Conservation (phyloP, 495 filamentous ascomycete genomes). For the Coniosporium apollinis region DNA sequence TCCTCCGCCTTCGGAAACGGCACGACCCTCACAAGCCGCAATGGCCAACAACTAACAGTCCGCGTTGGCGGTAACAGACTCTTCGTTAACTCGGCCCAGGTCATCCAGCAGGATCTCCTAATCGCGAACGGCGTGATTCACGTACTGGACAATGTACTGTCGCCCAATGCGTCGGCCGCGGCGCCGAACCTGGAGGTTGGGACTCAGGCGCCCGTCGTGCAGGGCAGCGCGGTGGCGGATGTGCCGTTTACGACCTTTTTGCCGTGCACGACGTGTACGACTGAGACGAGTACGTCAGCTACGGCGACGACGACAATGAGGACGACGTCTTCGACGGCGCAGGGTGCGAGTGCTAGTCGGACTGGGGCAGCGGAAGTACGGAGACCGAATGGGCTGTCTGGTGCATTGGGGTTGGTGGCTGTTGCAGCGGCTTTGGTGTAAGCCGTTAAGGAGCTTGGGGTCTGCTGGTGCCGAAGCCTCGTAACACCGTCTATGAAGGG, state of each 20-base stretch:
- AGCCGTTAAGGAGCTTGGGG: no score
- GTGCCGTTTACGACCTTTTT: background rate
- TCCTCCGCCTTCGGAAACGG: background rate
- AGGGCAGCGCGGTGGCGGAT: background rate
- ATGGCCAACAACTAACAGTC: background rate
- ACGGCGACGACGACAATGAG: background rate
- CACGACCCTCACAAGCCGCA: background rate
- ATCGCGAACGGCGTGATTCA: constrained; percentile 13
- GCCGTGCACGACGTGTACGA: background rate
- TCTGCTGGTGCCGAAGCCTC: no score
- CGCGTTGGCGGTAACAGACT: background rate
- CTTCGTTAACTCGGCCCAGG: constrained; percentile 10
- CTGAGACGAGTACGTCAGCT: background rate
- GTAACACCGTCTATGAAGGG: no score
- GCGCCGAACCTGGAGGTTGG: background rate
- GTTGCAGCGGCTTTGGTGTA: no score
- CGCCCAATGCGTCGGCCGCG: background rate
- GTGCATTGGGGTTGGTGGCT: no score
- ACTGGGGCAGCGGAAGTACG: background rate
- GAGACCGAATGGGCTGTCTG: no score
- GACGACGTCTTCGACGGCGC: no score
- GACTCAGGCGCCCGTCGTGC: background rate
- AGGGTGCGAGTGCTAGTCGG: background rate
- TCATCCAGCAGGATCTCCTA: constrained; percentile 9
- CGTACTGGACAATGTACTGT: constrained; percentile 4